Evolutionary conservation across 441 rosid species (phyloP).

Genomic region (Jatropha multifida): DNA sequence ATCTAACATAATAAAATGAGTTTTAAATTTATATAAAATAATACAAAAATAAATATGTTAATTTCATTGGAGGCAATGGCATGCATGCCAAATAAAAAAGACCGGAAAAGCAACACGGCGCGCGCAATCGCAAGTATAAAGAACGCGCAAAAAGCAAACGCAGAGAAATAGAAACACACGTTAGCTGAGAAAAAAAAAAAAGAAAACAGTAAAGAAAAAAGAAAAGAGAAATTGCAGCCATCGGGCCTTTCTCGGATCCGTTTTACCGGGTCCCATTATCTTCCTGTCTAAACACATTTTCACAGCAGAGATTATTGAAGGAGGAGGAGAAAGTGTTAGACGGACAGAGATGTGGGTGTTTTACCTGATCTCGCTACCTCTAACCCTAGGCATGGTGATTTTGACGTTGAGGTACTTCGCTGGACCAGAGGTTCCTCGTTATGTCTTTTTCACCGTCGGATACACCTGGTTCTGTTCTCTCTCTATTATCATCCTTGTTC

Average conservation of each 20-base stretch:
- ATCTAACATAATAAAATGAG: no score
- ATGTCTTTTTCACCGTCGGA: constrained; percentile 85
- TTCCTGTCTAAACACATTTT: neutral
- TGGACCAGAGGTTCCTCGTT: constrained; percentile 91
- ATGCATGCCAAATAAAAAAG: neutral
- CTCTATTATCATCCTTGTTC: constrained; percentile 94
- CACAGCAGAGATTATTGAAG: neutral
- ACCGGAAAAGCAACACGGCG: neutral
- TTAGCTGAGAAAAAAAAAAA: neutral
- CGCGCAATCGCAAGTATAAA: neutral
- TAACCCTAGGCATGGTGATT: constrained; percentile 90
- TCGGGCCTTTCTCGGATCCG: constrained; percentile 20
- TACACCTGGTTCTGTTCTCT: constrained; percentile 99
- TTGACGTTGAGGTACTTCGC: constrained; percentile 83
- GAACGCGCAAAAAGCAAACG: neutral
- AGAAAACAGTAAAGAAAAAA: neutral
- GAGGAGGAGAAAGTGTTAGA: constrained; percentile 10
- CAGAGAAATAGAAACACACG: neutral
- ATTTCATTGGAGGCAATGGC: neutral
- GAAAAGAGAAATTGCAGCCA: neutral
- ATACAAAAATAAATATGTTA: neutral
- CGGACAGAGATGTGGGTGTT: constrained; percentile 85
- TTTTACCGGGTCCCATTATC: constrained; percentile 10
- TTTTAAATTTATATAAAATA: neutral
- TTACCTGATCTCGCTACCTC: constrained; percentile 93